A percentile compares a stretch with the other conserved stretches of the same genome.
These are phyloP conservation scores for Pyrenochaeta sp. DNA, from an alignment of 2,329 filamentous ascomycete genomes.

Conservation along the genomic window DNA sequence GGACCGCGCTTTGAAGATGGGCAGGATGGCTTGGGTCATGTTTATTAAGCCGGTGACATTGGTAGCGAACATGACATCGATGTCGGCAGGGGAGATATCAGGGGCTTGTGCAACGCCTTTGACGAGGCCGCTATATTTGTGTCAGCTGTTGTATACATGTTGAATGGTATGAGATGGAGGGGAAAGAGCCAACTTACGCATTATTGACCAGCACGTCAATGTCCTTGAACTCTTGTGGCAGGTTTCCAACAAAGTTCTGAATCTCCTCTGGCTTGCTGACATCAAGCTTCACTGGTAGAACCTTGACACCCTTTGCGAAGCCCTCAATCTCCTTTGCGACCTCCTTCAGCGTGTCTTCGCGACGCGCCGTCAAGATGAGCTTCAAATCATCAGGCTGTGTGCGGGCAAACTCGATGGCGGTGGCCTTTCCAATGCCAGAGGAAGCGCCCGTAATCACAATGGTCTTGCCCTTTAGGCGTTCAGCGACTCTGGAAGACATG, in stretches of 20 bases:
- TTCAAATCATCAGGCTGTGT: slow-evolving; percentile 81
- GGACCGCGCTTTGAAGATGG: slow-evolving; percentile 74
- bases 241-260: slow-evolving; percentile 71
- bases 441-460: slow-evolving; percentile 91
- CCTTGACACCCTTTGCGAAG: slow-evolving; percentile 77
- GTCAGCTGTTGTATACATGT: neutral
- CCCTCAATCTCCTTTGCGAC: slow-evolving; percentile 78
- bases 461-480: slow-evolving; percentile 92
- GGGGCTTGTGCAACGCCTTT: slow-evolving; percentile 88
- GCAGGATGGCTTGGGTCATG: slow-evolving; percentile 91
- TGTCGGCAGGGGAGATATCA: slow-evolving; percentile 81
- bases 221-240: slow-evolving; percentile 84
- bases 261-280: slow-evolving; percentile 83
- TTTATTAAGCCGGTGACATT: slow-evolving; percentile 96
- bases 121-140: slow-evolving; percentile 74
- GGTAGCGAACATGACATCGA: slow-evolving; percentile 86
- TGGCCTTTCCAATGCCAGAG: slow-evolving; percentile 85
- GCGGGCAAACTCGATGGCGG: slow-evolving; percentile 91
- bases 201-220: slow-evolving; percentile 88
- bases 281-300: slow-evolving; percentile 84
- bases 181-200: slow-evolving; percentile 8
- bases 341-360: slow-evolving; percentile 79
- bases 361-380: slow-evolving; percentile 87
- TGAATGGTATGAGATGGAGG: neutral
- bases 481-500: slow-evolving; percentile 76